These are phyloP conservation scores for Helianthus tuberosus DNA, from an alignment of 129 eudicot genomes.

Conservation along the genomic window DNA sequence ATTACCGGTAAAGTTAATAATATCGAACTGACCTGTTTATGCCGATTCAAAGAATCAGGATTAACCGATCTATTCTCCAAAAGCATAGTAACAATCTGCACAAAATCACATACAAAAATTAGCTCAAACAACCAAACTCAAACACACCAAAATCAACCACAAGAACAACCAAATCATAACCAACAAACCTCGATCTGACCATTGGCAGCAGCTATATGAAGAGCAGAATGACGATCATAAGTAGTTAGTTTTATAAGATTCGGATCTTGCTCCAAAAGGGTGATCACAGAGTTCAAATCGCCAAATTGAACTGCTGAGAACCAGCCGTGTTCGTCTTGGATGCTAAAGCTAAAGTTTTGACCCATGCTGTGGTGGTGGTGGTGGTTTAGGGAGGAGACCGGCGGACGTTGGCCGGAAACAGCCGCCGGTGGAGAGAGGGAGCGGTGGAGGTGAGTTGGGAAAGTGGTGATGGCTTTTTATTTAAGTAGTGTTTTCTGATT, in stretches of 20 bases:
- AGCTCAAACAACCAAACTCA: neutral
- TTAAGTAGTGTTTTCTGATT: neutral
- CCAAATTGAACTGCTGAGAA: slow-evolving; percentile 70
- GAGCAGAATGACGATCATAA: slow-evolving; percentile 81
- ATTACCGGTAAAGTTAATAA: too few species aligned
- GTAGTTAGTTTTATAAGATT: slow-evolving; percentile 48
- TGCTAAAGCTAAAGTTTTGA: slow-evolving; percentile 72
- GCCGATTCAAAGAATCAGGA: slow-evolving; percentile 83
- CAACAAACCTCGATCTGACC: slow-evolving; percentile 90
- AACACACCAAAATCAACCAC: too few species aligned
- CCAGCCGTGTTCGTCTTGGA: slow-evolving; percentile 54
- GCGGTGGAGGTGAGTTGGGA: slow-evolving; percentile 39
- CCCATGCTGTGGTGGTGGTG: slow-evolving; percentile 73
- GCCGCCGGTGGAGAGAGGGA: slow-evolving; percentile 13
- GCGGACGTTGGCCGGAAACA: slow-evolving; percentile 24
- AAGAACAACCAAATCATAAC: neutral
- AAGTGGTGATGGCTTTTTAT: slow-evolving; percentile 38
- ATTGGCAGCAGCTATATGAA: slow-evolving; percentile 96
- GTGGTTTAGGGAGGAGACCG: neutral
- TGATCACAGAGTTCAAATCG: slow-evolving; percentile 50
- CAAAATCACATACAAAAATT: neutral
- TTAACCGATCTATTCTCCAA: slow-evolving; percentile 58
- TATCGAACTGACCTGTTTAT: slow-evolving; percentile 82
- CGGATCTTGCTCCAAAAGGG: slow-evolving; percentile 50
- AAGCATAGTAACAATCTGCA: slow-evolving; percentile 70